Evolutionary conservation across 108 stramenopile species (phyloP).

Genomic region (Nitzschia sp.): DNA sequence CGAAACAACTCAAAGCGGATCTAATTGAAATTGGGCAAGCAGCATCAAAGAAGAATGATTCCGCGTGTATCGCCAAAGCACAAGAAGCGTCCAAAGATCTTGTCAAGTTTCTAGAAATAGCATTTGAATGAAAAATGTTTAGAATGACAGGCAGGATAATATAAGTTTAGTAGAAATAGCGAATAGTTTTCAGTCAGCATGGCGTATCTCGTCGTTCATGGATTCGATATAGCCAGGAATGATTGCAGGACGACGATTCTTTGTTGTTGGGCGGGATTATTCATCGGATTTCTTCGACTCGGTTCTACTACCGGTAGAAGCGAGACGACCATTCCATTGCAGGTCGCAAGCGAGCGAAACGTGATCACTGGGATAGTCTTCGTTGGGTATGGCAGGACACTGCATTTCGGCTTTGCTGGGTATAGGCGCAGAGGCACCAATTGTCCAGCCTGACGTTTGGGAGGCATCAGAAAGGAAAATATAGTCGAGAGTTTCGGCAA

Average conservation of each 20-base stretch:
- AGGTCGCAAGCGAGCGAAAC: slow-evolving; percentile 63
- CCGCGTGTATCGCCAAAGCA: slow-evolving; percentile 37
- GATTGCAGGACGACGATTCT: too few relatives aligned
- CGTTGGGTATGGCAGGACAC: slow-evolving; percentile 62
- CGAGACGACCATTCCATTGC: too few relatives aligned
- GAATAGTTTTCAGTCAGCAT: too few relatives aligned
- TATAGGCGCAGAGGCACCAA: slow-evolving; percentile 44
- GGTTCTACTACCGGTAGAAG: too few relatives aligned
- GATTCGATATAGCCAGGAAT: too few relatives aligned
- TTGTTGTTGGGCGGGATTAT: too few relatives aligned
- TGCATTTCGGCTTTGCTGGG: slow-evolving; percentile 44
- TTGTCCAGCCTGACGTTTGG: slow-evolving; percentile 34
- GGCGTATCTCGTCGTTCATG: too few relatives aligned
- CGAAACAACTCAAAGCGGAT: slow-evolving; percentile 60
- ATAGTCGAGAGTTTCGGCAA: slow-evolving; percentile 63
- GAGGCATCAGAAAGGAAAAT: slow-evolving; percentile 43
- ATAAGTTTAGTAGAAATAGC: too few relatives aligned
- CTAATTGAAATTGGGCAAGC: slow-evolving; percentile 54
- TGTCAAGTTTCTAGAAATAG: slow-evolving; percentile 52
- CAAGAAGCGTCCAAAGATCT: slow-evolving; percentile 47
- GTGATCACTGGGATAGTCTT: slow-evolving; percentile 67
- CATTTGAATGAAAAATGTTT: slow-evolving; percentile 44
- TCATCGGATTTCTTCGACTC: too few relatives aligned
- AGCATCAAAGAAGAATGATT: slow-evolving; percentile 50
- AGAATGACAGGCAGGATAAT: too few relatives aligned